Base-by-base conservation (phyloP, 192 early-diverging fungal genomes). In the Borealophlyctis nickersoniae region DNA sequence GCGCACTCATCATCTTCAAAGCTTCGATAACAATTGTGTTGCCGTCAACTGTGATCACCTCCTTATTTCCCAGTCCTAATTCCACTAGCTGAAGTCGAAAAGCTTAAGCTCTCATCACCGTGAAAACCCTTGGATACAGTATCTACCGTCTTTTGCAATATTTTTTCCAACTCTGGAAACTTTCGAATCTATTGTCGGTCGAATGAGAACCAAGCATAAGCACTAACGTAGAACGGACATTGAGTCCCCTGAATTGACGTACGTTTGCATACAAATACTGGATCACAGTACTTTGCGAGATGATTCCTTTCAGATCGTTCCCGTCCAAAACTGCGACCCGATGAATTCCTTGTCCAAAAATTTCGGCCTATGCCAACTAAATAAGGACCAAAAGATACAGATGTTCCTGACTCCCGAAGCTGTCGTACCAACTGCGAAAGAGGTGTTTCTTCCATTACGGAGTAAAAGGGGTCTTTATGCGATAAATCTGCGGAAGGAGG, bases 381-480 rank as follows among this genome's bases (percentile, higher is more conserved):
- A 48, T 48, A 11, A 48, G 45, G n/a, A 48, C 45, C 11, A 48
- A 48, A 48, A 14, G 45, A 53, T 27, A 24, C 23, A 53, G 19
- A 16, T 13, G n/a, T 48, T n/a, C 45, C n/a, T 48, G 11, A 48
- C 45, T n/a, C n/a, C 11, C 45, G 45, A n/a, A 24, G 3, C 1
- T 24, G n/a, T 13, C 54, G 4, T 66, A 87, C 86, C 23, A 89
- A 78, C 39, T 88, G 86, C 5, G 85, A 70, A 1, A 94, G 62
- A 0, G 85, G 87, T 24, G 92, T 86, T 60, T 91, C 89, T n/a
- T 82, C 80, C 49, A 89, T 53, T 13, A 92, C 87, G 22, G 86
- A 86, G 66, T 89, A 92, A 65, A 92, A 94, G 24, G 92, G 90
- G 60, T 94, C 90, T 56, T 85, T 82, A 28, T 85, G 80, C 2